Percentiles rank a stretch among this genome's conserved stretches.
Conservation (phyloP, 352 stramenopile species). For the Globisporangium okanoganense region DNA sequence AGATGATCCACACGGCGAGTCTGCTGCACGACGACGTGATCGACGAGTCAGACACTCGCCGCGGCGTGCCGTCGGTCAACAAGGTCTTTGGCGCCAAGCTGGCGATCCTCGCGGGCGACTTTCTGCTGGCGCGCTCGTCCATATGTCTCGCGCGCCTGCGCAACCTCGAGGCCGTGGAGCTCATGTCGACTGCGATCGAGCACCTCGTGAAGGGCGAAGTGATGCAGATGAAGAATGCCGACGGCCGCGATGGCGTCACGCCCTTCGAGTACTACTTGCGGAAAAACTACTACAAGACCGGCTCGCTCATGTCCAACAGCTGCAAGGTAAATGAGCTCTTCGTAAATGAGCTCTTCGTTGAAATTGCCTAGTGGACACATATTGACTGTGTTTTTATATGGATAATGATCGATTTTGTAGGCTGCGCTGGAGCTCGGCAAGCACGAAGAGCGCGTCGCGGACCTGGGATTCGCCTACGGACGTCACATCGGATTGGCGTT, state of each 20-base stretch:
- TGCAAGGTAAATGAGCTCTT: slow-evolving; percentile 53
- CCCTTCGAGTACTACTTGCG: slow-evolving; percentile 96
- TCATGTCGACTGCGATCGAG: slow-evolving; percentile 98
- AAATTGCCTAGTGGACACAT: neutral
- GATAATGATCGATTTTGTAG: slow-evolving; percentile 3
- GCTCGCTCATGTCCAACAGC: slow-evolving; percentile 97
- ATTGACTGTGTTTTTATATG: neutral
- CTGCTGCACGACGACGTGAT: slow-evolving; percentile 99
- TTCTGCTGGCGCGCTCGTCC: slow-evolving; percentile 95
- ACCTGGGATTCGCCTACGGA: slow-evolving; percentile 94
- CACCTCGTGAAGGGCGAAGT: slow-evolving; percentile 99
- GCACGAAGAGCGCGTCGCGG: slow-evolving; percentile 78
- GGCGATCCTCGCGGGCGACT: slow-evolving; percentile 97
- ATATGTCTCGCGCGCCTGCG: slow-evolving; percentile 94
- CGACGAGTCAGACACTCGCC: slow-evolving; percentile 95
- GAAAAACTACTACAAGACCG: slow-evolving; percentile 99
- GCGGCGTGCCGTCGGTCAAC: slow-evolving; percentile 93
- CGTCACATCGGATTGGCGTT: slow-evolving; percentile 98
- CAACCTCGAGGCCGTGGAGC: slow-evolving; percentile 95
- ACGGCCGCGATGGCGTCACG: slow-evolving; percentile 56
- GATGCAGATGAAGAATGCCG: slow-evolving; percentile 97
- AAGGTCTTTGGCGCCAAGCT: slow-evolving; percentile 98
- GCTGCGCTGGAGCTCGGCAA: slow-evolving; percentile 92
- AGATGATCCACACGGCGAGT: slow-evolving; percentile 99
- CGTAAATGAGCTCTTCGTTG: neutral